Percentiles rank a stretch among this genome's conserved stretches.
These are phyloP conservation scores for Monascus purpureus DNA, from an alignment of 495 filamentous ascomycete species.

Conservation along the genomic window DNA sequence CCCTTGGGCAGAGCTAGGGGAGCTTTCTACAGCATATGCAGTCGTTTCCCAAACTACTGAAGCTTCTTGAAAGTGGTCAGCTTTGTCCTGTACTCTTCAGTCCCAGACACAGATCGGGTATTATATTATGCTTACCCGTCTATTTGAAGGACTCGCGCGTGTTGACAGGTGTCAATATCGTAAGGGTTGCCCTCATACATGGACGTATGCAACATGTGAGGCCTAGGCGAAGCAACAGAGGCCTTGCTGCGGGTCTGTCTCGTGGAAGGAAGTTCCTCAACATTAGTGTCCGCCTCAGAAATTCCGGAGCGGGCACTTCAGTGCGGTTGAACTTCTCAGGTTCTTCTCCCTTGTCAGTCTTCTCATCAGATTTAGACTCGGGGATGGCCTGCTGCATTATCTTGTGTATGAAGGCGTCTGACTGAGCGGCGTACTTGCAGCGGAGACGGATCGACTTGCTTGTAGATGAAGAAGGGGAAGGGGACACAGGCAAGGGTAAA, in stretches of 20 bases:
- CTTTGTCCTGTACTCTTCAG: no score
- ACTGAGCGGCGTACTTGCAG: slow-evolving; percentile 60
- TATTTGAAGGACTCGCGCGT: slow-evolving; percentile 30
- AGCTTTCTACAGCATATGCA: no score
- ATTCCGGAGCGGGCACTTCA: slow-evolving; percentile 23
- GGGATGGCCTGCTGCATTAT: slow-evolving; percentile 17
- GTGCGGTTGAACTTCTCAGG: slow-evolving; percentile 19
- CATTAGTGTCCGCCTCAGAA: slow-evolving; percentile 11
- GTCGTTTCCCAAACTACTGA: no score
- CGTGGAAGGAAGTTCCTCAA: slow-evolving; percentile 11
- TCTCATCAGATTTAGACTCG: slow-evolving; percentile 2
- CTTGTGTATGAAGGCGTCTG: slow-evolving; percentile 32
- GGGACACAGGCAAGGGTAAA: slow-evolving; percentile 64
- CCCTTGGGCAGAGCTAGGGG: no score
- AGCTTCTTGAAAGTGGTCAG: no score
- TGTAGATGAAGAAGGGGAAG: slow-evolving; percentile 69
- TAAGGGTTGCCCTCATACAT: slow-evolving; percentile 33
- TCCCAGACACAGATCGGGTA: no score
- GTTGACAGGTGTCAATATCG: slow-evolving; percentile 31
- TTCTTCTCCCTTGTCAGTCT: slow-evolving; percentile 5
- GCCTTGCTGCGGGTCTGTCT: slow-evolving; percentile 21
- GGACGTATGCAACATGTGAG: slow-evolving; percentile 10
- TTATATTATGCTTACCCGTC: no score
- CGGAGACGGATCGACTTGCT: slow-evolving; percentile 54
- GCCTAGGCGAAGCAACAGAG: slow-evolving; percentile 14